Evolutionary conservation across 345 rosid species (phyloP).

Genomic region (Eucalyptus erythrocorys): DNA sequence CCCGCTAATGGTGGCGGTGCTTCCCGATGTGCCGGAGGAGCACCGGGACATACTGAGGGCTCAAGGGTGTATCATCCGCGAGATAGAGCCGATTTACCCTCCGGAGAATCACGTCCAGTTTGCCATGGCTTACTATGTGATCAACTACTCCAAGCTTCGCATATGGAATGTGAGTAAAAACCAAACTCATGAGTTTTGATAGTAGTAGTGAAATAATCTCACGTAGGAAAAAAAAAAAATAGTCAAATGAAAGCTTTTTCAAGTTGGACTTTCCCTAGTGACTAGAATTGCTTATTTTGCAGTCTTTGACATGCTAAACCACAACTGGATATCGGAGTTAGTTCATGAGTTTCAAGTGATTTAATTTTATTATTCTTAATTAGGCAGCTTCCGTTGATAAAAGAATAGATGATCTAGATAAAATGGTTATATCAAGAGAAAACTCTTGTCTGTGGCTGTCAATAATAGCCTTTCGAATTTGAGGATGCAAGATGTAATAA

Average conservation of each 20-base stretch:
- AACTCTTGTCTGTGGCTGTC: neutral
- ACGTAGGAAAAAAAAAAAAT: neutral
- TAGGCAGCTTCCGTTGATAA: neutral
- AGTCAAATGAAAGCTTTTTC: neutral
- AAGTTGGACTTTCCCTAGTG: neutral
- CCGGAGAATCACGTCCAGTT: conserved; percentile 57
- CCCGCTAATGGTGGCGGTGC: conserved; percentile 68
- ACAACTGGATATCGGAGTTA: neutral
- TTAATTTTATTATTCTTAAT: neutral
- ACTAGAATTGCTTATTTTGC: neutral
- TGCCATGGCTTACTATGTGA: conserved; percentile 71
- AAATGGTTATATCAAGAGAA: neutral
- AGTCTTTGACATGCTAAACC: neutral
- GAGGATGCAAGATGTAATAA: neutral
- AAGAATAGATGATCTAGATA: neutral
- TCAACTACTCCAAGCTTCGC: conserved; percentile 83
- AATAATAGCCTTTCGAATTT: neutral
- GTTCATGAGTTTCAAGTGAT: neutral
- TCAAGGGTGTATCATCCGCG: conserved; percentile 58
- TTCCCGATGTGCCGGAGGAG: conserved; percentile 79
- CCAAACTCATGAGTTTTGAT: neutral
- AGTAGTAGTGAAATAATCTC: neutral
- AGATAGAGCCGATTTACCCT: conserved; percentile 68
- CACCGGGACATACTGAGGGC: conserved; percentile 45
- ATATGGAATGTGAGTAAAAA: conserved; percentile 59